These are phyloP conservation scores for Nothophytophthora sp. DNA, from an alignment of 352 stramenopile genomes.

Conservation along the genomic window DNA sequence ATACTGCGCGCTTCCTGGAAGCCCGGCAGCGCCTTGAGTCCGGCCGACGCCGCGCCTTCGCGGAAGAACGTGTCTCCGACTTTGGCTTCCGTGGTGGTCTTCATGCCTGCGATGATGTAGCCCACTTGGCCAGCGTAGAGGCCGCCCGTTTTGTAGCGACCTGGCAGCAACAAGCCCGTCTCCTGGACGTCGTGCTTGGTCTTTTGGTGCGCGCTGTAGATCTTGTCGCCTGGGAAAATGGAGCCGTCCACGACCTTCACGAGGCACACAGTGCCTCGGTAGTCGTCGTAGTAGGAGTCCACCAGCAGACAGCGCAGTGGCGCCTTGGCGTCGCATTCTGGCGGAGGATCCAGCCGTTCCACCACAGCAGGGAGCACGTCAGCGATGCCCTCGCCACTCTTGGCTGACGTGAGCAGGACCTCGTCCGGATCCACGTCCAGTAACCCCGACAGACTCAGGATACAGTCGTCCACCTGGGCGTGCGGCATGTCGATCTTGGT, in stretches of 20 bases:
- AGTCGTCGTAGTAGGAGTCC: conserved; percentile 98
- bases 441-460: conserved; percentile 75
- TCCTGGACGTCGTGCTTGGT: conserved; percentile 96
- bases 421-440: conserved; percentile 93
- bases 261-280: conserved; percentile 95
- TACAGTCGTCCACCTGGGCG: conserved; percentile 91
- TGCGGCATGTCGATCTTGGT: conserved; percentile 99
- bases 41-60: conserved; percentile 42
- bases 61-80: conserved; percentile 90
- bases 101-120: conserved; percentile 98
- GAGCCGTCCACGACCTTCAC: conserved; percentile 94
- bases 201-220: conserved; percentile 71
- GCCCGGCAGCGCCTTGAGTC: conserved; percentile 66
- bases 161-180: conserved; percentile 93
- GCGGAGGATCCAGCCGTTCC: conserved; percentile 63
- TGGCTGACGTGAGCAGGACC: conserved; percentile 95
- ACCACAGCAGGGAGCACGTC: conserved; percentile 87
- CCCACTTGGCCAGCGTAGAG: conserved; percentile 95
- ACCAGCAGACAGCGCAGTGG: conserved; percentile 94
- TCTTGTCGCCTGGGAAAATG: conserved; percentile 83
- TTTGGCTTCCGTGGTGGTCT: conserved; percentile 96
- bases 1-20: conserved; percentile 91
- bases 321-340: conserved; percentile 47
- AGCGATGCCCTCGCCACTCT: conserved; percentile 91
- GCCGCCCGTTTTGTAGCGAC: conserved; percentile 70